phyloP scores from a whole-genome alignment of 192 early-diverging fungal genomes.

The Gamsiella multidivaricata region DNA sequence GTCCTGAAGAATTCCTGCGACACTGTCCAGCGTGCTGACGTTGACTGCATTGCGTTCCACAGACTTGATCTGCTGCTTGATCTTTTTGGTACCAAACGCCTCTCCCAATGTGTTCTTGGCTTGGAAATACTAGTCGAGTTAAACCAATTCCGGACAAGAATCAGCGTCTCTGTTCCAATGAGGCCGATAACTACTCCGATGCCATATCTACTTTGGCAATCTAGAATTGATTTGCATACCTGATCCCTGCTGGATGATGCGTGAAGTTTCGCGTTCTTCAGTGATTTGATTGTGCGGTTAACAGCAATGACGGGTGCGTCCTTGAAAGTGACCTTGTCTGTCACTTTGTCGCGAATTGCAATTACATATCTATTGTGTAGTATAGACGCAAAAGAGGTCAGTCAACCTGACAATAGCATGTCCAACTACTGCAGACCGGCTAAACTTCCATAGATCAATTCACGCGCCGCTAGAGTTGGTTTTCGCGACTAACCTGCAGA shows the following conservation, averaged over 20 bases:
- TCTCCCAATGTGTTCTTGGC: constrained; percentile 87
- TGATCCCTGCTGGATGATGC: constrained; percentile 19
- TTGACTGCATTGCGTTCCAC: constrained; percentile 90
- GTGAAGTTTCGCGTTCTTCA: constrained; percentile 53
- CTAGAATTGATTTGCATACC: constrained; percentile 28
- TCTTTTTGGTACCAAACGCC: constrained; percentile 94
- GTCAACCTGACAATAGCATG: no score
- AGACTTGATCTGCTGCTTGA: constrained; percentile 81
- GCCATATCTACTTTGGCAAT: background rate
- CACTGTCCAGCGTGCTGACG: constrained; percentile 70
- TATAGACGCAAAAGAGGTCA: background rate
- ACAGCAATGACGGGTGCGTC: constrained; percentile 75
- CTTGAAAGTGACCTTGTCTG: constrained; percentile 75
- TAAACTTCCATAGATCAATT: no score
- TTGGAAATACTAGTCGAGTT: constrained; percentile 58
- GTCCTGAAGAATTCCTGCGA: constrained; percentile 72
- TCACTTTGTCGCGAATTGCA: constrained; percentile 80
- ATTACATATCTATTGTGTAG: constrained; percentile 73
- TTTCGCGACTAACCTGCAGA: constrained; percentile 56
- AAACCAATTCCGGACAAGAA: constrained; percentile 6
- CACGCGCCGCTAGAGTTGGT: no score
- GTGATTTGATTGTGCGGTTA: constrained; percentile 75
- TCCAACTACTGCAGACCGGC: no score
- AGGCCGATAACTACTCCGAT: background rate
- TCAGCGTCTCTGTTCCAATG: background rate